phyloP scores from a whole-genome alignment of 371 early-diverging fungal genomes.

The Coemansia sp. region DNA sequence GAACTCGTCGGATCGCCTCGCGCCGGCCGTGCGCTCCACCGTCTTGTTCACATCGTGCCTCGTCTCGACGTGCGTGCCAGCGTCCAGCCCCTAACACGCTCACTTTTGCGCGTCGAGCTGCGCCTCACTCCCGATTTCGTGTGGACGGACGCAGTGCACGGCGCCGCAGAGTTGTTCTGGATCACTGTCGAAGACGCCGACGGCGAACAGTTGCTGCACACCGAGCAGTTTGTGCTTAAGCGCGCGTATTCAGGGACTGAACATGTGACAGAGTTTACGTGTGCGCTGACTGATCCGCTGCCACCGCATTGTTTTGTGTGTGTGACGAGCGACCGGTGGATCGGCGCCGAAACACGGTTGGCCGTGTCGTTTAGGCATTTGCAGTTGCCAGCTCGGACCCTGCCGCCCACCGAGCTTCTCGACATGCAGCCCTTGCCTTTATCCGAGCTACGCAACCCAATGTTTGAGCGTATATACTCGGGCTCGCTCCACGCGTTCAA shows the following conservation, averaged over 20 bases:
- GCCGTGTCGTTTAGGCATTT: constrained; percentile 92
- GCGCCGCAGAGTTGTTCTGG: constrained; percentile 89
- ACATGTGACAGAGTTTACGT: constrained; percentile 80
- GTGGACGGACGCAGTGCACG: constrained; percentile 87
- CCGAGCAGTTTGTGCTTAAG: constrained; percentile 83
- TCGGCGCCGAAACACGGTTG: constrained; percentile 83
- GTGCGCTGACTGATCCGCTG: constrained; percentile 89
- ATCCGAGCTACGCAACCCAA: constrained; percentile 69
- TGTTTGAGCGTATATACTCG: constrained; percentile 68
- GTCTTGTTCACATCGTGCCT: constrained; percentile 89
- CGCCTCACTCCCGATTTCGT: constrained; percentile 90
- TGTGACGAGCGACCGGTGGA: constrained; percentile 91
- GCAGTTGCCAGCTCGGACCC: constrained; percentile 87
- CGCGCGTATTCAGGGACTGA: constrained; percentile 61
- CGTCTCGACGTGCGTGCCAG: constrained; percentile 82
- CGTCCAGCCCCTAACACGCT: constrained; percentile 91
- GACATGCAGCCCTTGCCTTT: constrained; percentile 86
- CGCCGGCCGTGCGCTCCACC: constrained; percentile 83
- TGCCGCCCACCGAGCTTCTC: constrained; percentile 90
- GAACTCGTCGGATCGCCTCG: constrained; percentile 86
- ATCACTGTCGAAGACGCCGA: constrained; percentile 91
- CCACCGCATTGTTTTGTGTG: constrained; percentile 95
- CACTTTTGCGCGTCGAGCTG: constrained; percentile 83
- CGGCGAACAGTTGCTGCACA: constrained; percentile 82
- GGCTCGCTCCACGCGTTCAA: constrained; percentile 71